Percentiles rank a stretch among this genome's conserved stretches.
phyloP scores from a whole-genome alignment of 495 filamentous ascomycete species.

The Glutinoglossum americanum region DNA sequence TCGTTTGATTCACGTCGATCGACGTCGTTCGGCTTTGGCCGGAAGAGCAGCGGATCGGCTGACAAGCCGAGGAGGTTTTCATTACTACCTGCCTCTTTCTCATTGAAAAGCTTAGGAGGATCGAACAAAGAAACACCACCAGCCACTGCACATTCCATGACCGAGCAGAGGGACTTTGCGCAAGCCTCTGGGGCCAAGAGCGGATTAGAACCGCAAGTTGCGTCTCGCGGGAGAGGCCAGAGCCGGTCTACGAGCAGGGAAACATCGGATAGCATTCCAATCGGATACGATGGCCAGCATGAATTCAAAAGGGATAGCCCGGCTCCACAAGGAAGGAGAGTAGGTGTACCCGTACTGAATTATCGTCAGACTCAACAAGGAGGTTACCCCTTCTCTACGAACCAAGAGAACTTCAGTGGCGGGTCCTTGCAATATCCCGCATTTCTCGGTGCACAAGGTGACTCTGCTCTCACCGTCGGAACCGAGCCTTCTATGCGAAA shows the following conservation, averaged over 20 bases:
- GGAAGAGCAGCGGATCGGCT: conserved; percentile 36
- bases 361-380: conserved; percentile 4
- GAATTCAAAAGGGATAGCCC: conserved; percentile 7
- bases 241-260: conserved; percentile 17
- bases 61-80: conserved; percentile 53
- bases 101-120: conserved; percentile 26
- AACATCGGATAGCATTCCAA: conserved; percentile 12
- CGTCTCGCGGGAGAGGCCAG: conserved; percentile 16
- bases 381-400: conserved; percentile 2
- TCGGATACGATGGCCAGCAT: conserved; percentile 14
- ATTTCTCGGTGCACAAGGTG: conserved; percentile 21
- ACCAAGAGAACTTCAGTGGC: background rate
- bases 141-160: conserved; percentile 6
- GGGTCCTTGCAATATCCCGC: conserved; percentile 6
- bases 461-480: conserved; percentile 22
- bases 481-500: conserved; percentile 22
- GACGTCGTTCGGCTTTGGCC: conserved; percentile 48
- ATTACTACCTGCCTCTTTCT: conserved; percentile 57
- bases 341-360: background rate
- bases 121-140: conserved; percentile 10
- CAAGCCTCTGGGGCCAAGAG: background rate
- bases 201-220: conserved; percentile 5
- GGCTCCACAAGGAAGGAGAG: background rate
- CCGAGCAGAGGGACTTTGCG: conserved; percentile 6
- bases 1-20: conserved; percentile 70